These are phyloP conservation scores for Sarocladium brachiariae DNA, from an alignment of 2,329 filamentous ascomycete species.

Conservation along the genomic window DNA sequence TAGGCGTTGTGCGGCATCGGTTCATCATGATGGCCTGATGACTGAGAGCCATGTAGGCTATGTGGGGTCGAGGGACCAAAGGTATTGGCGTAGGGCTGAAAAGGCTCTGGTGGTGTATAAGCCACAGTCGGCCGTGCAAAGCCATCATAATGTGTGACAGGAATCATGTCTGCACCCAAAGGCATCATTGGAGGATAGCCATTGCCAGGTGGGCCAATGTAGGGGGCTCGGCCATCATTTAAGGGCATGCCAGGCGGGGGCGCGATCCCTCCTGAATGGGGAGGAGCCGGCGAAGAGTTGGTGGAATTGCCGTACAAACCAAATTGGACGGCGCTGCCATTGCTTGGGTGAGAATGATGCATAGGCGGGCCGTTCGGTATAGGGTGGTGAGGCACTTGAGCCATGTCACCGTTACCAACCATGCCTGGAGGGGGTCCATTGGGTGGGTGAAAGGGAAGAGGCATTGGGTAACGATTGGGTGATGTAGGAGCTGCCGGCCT, in stretches of 20 bases:
- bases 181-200: conserved; percentile 32
- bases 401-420: conserved; percentile 26
- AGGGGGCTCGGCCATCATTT: conserved; percentile 26
- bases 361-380: conserved; percentile 29
- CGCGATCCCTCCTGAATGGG: conserved; percentile 39
- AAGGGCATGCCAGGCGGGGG: conserved; percentile 40
- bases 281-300: conserved; percentile 50
- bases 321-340: conserved; percentile 47
- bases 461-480: conserved; percentile 3
- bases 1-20: conserved; percentile 34
- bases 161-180: conserved; percentile 20
- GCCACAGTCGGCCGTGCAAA: conserved; percentile 30
- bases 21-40: conserved; percentile 43
- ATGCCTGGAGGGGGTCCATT: conserved; percentile 13
- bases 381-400: conserved; percentile 24
- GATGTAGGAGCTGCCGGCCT: neutral
- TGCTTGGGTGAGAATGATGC: conserved; percentile 48
- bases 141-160: conserved; percentile 26
- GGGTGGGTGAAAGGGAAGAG: conserved; percentile 14
- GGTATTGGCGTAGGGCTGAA: conserved; percentile 26
- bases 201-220: conserved; percentile 25
- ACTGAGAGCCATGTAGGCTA: conserved; percentile 56
- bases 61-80: conserved; percentile 51
- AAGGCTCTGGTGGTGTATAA: conserved; percentile 28
- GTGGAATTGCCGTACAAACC: conserved; percentile 48